phyloP scores from a whole-genome alignment of 495 filamentous ascomycete species.

The Tuber brumale region DNA sequence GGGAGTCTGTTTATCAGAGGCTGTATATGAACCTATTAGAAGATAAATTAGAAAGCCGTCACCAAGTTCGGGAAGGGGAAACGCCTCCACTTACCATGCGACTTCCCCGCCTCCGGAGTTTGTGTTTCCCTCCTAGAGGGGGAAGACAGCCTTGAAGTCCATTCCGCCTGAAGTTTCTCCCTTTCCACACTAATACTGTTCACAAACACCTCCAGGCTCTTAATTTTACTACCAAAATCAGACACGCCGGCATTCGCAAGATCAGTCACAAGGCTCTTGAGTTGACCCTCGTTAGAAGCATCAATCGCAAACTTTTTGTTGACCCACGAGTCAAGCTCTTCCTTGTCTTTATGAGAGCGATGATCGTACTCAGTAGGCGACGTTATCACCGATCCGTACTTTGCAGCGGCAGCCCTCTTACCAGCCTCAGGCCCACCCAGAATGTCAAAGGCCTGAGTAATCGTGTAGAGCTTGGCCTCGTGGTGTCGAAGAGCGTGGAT shows the following conservation, averaged over 20 bases:
- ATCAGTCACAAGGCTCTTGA: constrained; percentile 31
- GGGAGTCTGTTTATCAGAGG: constrained; percentile 31
- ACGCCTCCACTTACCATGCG: constrained; percentile 8
- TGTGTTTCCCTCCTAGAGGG: constrained; percentile 10
- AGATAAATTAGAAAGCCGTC: not conserved
- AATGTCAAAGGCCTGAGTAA: constrained; percentile 1
- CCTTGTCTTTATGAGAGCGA: constrained; percentile 18
- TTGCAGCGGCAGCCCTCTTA: constrained; percentile 14
- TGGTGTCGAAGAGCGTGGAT: constrained; percentile 11
- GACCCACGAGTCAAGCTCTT: constrained; percentile 31
- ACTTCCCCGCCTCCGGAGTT: constrained; percentile 17
- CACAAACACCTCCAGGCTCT: constrained; percentile 32
- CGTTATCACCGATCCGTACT: constrained; percentile 11
- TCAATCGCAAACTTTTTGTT: constrained; percentile 27
- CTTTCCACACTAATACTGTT: constrained; percentile 32
- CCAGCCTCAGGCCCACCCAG: not conserved
- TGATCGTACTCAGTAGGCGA: constrained; percentile 13
- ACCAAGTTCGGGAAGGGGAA: not conserved
- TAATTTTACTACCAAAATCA: constrained; percentile 25
- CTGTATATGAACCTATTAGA: constrained; percentile 11
- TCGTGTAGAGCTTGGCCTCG: constrained; percentile 11
- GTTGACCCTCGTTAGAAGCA: constrained; percentile 30
- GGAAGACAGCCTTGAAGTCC: constrained; percentile 24
- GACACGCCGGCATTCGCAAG: constrained; percentile 26
- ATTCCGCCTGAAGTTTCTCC: constrained; percentile 29